Conservation (phyloP, 2,329 filamentous ascomycete species). For the Curvularia sp. region DNA sequence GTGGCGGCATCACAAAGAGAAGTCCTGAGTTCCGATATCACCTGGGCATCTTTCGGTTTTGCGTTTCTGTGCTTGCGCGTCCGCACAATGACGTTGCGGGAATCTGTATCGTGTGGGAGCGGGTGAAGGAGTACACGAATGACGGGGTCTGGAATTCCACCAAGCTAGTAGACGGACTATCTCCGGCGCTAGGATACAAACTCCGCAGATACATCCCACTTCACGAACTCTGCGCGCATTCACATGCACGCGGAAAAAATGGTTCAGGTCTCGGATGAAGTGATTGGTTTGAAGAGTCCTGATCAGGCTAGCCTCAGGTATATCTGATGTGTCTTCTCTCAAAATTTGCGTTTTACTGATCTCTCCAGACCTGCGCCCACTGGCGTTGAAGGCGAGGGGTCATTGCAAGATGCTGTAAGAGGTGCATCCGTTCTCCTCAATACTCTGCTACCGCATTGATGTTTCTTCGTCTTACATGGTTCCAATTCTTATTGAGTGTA, state of each 20-base stretch:
- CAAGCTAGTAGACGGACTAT: slow-evolving; percentile 7
- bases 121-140: not conserved
- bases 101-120: not conserved
- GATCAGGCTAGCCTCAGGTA: slow-evolving; percentile 32
- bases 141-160: not conserved
- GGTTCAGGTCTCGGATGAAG: slow-evolving; percentile 20
- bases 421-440: slow-evolving; percentile 36
- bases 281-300: slow-evolving; percentile 27
- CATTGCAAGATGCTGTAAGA: slow-evolving; percentile 47
- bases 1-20: slow-evolving; percentile 29
- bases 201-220: slow-evolving; percentile 17
- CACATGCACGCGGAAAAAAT: slow-evolving; percentile 23
- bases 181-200: slow-evolving; percentile 33
- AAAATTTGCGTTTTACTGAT: not conserved
- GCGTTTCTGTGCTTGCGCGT: slow-evolving; percentile 1
- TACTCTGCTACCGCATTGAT: not conserved
- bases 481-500: not conserved
- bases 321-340: not conserved
- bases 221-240: slow-evolving; percentile 14
- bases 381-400: slow-evolving; percentile 33
- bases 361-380: slow-evolving; percentile 39
- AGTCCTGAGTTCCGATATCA: slow-evolving; percentile 22
- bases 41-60: slow-evolving; percentile 17
- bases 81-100: slow-evolving; percentile 6
- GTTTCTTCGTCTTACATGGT: not conserved